Evolutionary conservation across 2,329 filamentous ascomycete genomes (phyloP), one percentile per base, ranked within the genome.

Genomic region (Penicillium vulpinum): DNA sequence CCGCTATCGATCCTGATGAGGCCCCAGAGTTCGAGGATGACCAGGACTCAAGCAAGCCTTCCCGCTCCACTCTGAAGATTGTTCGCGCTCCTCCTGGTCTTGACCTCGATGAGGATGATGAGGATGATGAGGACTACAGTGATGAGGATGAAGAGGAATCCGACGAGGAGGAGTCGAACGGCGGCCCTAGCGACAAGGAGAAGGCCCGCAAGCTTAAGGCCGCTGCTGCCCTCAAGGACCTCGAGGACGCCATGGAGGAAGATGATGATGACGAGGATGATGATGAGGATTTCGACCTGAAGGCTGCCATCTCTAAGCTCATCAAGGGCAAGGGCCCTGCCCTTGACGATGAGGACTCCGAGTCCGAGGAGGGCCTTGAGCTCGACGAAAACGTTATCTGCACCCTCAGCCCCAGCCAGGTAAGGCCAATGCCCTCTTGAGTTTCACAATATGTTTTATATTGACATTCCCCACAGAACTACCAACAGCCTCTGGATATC

Each of bases 401-500:
- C 85, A 99, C 94, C 61, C 86, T 99, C 53, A 92, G 97, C 79
- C 90, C 92, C 31, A 87, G 91, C 77, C 90, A 88, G 81, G 94
- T 97, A 87, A 75, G 84, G 72, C 29, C 6, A 26, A 24, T 31
- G 55, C 39, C 3, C 47, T 46, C 45, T 61, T 40, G 15, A 18
- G 24, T 16, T 10, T 43, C 5, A 18, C 16, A 21, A 24, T n/a
- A 4, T 3, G 1, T 26, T 11, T 9, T 22, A 11, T n/a, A 36
- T 16, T 10, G 5, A 29, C 24, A 31, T 54, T 52, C 40, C 41
- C 40, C 21, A 44, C 69, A 97, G 94, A 86, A 90, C 81, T 96
- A 89, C 84, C 94, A 99, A 80, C 95, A 99, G 79, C 80, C 94
- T 46, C 86, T 99, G 58, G 91, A 99, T 77, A 91, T 99, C 76